phyloP scores from a whole-genome alignment of 1,284 basidiomycete genomes.

The Peniophora sp. region DNA sequence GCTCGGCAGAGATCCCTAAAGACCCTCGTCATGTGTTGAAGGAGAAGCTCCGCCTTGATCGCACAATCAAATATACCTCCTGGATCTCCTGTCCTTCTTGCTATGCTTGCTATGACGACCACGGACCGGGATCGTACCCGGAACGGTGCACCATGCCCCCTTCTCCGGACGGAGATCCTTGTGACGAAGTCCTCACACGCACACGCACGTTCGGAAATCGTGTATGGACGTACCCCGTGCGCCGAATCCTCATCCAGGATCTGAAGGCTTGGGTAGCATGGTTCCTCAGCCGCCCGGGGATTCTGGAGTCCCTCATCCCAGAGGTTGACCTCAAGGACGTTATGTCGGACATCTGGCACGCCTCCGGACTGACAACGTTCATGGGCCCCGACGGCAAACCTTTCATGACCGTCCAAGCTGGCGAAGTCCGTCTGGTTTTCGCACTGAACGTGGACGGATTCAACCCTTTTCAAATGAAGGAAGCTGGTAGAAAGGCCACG shows the following conservation, averaged over 20 bases:
- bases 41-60: background rate
- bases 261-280: constrained; percentile 6
- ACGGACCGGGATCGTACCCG: background rate
- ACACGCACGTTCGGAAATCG: background rate
- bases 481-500: constrained; percentile 4
- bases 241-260: constrained; percentile 2
- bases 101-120: constrained; percentile 1
- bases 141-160: background rate
- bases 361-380: constrained; percentile 2
- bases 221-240: background rate
- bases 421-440: constrained; percentile 4
- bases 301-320: constrained; percentile 3
- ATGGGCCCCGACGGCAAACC: background rate
- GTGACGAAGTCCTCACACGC: background rate
- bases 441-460: constrained; percentile 9
- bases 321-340: background rate
- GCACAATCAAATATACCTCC: background rate
- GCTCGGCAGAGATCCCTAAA: background rate
- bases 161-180: background rate
- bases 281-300: constrained; percentile 5
- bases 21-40: background rate
- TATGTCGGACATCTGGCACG: constrained; percentile 10
- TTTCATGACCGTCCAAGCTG: background rate
- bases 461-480: constrained; percentile 9
- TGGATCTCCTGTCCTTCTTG: constrained; percentile 8